These are phyloP conservation scores for Allium cepa DNA, from an alignment of 106 monocot genomes.

Conservation along the genomic window DNA sequence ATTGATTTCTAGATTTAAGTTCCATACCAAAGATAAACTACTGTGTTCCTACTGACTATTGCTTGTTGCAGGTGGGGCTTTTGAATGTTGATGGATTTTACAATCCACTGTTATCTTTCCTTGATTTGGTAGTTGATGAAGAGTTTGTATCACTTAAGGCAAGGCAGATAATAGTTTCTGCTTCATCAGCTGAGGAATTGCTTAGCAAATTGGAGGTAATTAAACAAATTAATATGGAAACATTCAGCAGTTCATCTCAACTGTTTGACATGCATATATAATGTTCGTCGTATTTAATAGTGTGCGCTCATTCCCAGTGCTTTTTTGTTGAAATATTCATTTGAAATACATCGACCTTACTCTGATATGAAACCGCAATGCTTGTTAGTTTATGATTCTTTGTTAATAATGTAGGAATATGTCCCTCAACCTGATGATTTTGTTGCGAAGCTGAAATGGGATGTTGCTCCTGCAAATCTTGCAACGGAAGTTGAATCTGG, in stretches of 20 bases:
- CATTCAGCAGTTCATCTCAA: neutral
- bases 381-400: neutral
- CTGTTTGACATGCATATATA: neutral
- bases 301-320: neutral
- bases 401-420: slow-evolving; percentile 25
- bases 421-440: slow-evolving; percentile 22
- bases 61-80: slow-evolving; percentile 36
- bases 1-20: too few species aligned
- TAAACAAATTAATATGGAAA: neutral
- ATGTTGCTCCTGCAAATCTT: slow-evolving; percentile 4
- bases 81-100: slow-evolving; percentile 61
- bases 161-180: slow-evolving; percentile 38
- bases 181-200: slow-evolving; percentile 47
- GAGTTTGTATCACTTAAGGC: slow-evolving; percentile 44
- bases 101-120: slow-evolving; percentile 44
- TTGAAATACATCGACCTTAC: neutral
- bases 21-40: too few species aligned
- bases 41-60: neutral
- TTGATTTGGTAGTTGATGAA: slow-evolving; percentile 52
- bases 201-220: slow-evolving; percentile 49
- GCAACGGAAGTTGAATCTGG: slow-evolving; percentile 12
- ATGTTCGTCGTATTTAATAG: neutral
- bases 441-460: slow-evolving; percentile 28
- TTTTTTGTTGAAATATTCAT: neutral
- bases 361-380: too few species aligned